Evolutionary conservation across 2,329 filamentous ascomycete genomes (phyloP), one percentile per base, ranked within the genome.

Genomic region (Ascochyta koolunga): DNA sequence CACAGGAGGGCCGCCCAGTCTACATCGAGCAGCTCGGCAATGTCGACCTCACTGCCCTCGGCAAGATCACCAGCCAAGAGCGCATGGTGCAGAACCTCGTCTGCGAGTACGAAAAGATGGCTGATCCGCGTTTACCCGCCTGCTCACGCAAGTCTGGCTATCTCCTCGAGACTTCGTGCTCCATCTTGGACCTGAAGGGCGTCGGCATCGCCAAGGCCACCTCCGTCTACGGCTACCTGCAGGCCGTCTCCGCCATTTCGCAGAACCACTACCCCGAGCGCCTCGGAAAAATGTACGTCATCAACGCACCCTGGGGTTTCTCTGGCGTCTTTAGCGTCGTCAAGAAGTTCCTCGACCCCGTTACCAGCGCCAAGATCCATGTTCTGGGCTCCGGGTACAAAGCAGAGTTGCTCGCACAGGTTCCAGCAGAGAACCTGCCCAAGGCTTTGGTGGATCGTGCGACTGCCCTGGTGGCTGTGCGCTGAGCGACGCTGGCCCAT

Each of bases 191-290:
- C 78, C 84, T 97, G 76, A 96, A 96, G 82, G 93, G 93, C 59
- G 93, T 99, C 21, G 91, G 91, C 54, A 79, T 98, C 66, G 83
- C 82, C 74, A 95, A 89, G 78, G 87, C 91, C 37, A 84, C 86
- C 59, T 89, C 89, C 58, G 93, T 97, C 54, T 96, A 96, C 81
- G 84, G 86, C 49, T 98, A 97, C 80, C 85, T 99, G 65, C 86
- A 86, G 69, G 85, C 89, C 74, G 92, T 91, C 39, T 95, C 91
- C 29, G 87, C 81, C 75, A 90, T 99, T 79, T 96, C 91, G 62
- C 95, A 98, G 80, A 96, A 98, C 85, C 96, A 98, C 86, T 99
- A 99, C 80, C 95, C 95, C 7, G 95, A 99, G 83, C 90, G 95
- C 55, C 83, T 99, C 55, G 95, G 95, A 71, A 93, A 92, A 79